These are phyloP conservation scores for Trichopus zeylanicus DNA, from an alignment of 116 monocot genomes.

Conservation along the genomic window DNA sequence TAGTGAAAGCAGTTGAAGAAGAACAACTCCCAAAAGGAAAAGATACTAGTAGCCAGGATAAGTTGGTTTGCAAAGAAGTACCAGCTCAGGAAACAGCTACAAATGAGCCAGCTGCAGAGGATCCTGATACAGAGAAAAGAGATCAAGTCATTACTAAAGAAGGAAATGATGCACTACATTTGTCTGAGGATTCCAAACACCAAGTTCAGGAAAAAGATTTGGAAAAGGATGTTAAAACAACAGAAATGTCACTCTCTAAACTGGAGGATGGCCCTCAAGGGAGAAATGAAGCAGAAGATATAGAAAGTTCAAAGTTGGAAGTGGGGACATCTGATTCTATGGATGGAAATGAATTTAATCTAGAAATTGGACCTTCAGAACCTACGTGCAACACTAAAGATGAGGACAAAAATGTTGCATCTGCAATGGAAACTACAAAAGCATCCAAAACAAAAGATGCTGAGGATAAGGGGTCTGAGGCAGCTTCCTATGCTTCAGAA, in stretches of 20 bases:
- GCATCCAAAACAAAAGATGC: constrained; percentile 2
- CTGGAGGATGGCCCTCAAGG: neutral
- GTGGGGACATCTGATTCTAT: too few species aligned
- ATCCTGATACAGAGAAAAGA: neutral
- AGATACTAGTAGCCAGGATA: too few species aligned
- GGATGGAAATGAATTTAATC: constrained; percentile 7
- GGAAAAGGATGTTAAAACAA: neutral
- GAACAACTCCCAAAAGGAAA: constrained; percentile 29
- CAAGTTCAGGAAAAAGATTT: constrained; percentile 14
- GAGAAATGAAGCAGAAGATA: constrained; percentile 8
- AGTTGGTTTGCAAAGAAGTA: constrained; percentile 12
- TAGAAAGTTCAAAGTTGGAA: constrained; percentile 9
- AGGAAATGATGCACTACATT: too few species aligned
- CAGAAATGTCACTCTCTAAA: constrained; percentile 12
- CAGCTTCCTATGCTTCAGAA: constrained; percentile 21
- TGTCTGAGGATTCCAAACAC: constrained; percentile 11
- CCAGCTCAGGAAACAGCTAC: constrained; percentile 1
- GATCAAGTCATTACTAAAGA: neutral
- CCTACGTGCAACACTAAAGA: neutral
- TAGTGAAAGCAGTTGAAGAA: constrained; percentile 46
- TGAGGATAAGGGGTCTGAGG: constrained; percentile 22
- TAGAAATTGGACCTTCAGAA: constrained; percentile 12
- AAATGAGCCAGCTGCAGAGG: constrained; percentile 4
- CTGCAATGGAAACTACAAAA: constrained; percentile 18
- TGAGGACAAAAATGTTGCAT: neutral